phyloP scores from a whole-genome alignment of 805 yeast species.

The Metschnikowia drakensbergensis region DNA sequence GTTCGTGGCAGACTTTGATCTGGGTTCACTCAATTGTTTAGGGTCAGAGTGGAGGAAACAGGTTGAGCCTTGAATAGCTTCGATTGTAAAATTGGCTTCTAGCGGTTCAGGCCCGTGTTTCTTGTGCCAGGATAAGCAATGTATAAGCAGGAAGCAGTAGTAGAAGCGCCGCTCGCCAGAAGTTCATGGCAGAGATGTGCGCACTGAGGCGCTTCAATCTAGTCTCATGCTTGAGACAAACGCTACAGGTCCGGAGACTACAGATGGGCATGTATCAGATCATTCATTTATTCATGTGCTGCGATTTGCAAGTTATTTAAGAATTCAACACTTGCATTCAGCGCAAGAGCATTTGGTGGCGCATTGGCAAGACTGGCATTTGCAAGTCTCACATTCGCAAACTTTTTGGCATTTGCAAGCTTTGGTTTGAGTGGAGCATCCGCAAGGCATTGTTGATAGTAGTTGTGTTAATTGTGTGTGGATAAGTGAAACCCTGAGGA shows the following conservation, averaged over 20 bases:
- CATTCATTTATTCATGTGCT: neutral
- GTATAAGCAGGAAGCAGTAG: no score
- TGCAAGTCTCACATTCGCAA: slow-evolving; percentile 9
- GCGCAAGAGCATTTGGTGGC: slow-evolving; percentile 6
- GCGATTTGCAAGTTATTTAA: neutral
- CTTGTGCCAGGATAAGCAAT: no score
- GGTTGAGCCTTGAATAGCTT: neutral
- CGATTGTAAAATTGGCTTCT: neutral
- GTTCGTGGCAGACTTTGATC: neutral
- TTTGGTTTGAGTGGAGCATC: slow-evolving; percentile 2
- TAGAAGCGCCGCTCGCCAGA: no score
- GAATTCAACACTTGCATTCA: slow-evolving; percentile 5
- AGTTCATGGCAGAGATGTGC: no score
- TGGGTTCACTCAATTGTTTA: neutral
- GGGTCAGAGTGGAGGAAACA: neutral
- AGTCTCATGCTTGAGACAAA: no score
- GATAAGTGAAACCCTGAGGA: neutral
- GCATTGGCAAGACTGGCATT: slow-evolving; percentile 9
- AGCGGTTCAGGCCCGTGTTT: no score
- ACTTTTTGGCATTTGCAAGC: slow-evolving; percentile 2
- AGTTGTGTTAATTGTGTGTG: neutral
- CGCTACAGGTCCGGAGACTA: no score
- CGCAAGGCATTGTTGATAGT: slow-evolving; percentile 5
- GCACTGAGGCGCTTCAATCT: no score
- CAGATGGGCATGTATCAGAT: neutral